Evolutionary conservation across 176 grass and related monocot genomes (phyloP).

Genomic region (Hsuehochloa calcarea): DNA sequence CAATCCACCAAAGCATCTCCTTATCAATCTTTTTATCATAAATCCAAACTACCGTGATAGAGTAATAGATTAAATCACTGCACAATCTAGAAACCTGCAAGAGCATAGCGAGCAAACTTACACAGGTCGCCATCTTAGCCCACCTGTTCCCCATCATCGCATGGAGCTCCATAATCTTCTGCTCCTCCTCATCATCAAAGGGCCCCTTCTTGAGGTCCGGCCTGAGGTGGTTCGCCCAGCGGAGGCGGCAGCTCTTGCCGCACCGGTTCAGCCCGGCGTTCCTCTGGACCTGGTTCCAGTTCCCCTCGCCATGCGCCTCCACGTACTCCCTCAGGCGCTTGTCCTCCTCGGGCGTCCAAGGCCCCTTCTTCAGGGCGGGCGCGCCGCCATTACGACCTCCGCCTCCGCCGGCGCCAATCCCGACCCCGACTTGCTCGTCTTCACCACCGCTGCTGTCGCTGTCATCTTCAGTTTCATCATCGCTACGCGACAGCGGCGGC

Average conservation of each 20-base stretch:
- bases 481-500: neutral
- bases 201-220: conserved; percentile 74
- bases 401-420: too few relatives aligned
- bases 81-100: neutral
- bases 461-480: neutral
- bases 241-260: conserved; percentile 90
- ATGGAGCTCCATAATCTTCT: conserved; percentile 46
- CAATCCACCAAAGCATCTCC: neutral
- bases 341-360: conserved; percentile 78
- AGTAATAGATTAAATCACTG: neutral
- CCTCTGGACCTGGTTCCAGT: conserved; percentile 72
- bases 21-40: neutral
- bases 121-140: conserved; percentile 55
- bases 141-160: conserved; percentile 64
- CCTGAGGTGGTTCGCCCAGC: conserved; percentile 85
- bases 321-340: conserved; percentile 54
- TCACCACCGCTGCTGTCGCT: neutral
- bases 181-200: conserved; percentile 51
- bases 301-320: conserved; percentile 68
- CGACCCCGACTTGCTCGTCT: neutral
- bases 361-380: conserved; percentile 63
- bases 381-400: neutral
- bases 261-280: conserved; percentile 64
- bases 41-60: neutral
- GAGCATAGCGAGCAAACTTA: conserved; percentile 27